Evolutionary conservation across 176 grass and related monocot species (phyloP), one percentile per base, ranked within the genome.

Genomic region (Carex pumila): DNA sequence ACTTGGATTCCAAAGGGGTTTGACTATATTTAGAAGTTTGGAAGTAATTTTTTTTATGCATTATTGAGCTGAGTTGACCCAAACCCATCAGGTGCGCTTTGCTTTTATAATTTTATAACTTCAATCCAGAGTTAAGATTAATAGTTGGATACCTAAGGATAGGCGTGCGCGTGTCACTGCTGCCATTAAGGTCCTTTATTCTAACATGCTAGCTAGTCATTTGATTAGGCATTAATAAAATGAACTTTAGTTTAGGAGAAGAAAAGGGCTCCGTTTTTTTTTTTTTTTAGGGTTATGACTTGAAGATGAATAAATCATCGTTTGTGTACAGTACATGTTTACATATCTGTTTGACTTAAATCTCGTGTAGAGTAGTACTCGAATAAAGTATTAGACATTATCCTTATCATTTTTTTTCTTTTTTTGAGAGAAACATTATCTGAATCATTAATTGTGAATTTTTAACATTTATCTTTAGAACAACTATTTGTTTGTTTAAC

Each of bases 61-160:
- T 90, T 47, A 87, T 85, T 90, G 82, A 90, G 85, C 76, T 77
- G 82, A 87, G 83, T 85, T 65, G 21, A 83, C n/a, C 21, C 39
- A 55, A 65, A 12, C 21, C 54, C 22, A 45, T 75, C 71, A 75
- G 47, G 45, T 75, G 47, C n/a, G 4, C 71, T 75, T 11, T 39
- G 37, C 37, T 39, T 39, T 39, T 54, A 54, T 75, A 54, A 31
- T 31, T 54, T 54, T 75, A 7, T 30, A 29, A 54, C 18, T 25
- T 75, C 3, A 14, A 75, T 29, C 10, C 43, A 54, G 71, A 30
- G 71, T 54, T 69, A 69, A 18, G 14, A 13, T 68, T 68, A 68
- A 69, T 0, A 39, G 64, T 15, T 15, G 1, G 1, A 32, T 67
- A 67, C 12, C 3, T 15, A 31, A 66, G 62, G 39, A 32, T 65